Base-by-base conservation (phyloP, 2,329 filamentous ascomycete species). In the Aspergillus spinulosporus region DNA sequence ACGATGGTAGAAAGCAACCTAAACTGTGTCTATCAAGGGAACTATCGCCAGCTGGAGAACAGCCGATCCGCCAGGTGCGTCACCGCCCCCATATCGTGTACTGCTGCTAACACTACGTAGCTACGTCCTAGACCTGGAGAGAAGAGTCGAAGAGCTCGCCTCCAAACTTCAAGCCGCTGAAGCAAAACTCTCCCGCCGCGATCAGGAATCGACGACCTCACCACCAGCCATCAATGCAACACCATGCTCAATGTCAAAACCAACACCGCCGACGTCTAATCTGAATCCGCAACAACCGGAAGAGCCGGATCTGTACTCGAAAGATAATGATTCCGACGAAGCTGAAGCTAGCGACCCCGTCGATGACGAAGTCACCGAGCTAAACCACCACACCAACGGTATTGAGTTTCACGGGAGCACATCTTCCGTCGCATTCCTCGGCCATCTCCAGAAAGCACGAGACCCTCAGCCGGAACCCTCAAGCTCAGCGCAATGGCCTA, bases 321-420 rank as follows among this genome's bases (percentile, higher is more conserved):
- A n/a, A 14, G 26, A 9, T 9, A 7, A 21, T 21, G 7, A 42
- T n/a, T 5, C 14, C 21, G 26, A 15, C 3, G 64, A 66, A 3
- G 39, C n/a, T 12, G 64, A 65, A n/a, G 63, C 64, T 0, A 57
- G 62, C 1, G 71, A 70, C 6, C 65, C 64, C 21, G 56, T 57
- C 15, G 70, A 60, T 48, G 70, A 76, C 21, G 76, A 79, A 51
- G n/a, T 79, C 39, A 73, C 71, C 3, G 76, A 77, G 28, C 66
- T 79, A 37, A 80, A 79, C 55, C 69, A 68, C 8, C 76, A 79
- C 44, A 81, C 77, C 0, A 73, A 73, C 31, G 74, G 72, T 50
- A 72, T 78, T 31, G 78, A 80, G 58, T 80, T 78, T 39, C 77
- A 80, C 57, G 78, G 78, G 3, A 77, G 73, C 56, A 76, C 77